Conservation (phyloP, 176 grass and related monocot genomes). For the bread wheat (Triticum aestivum) region IWGSC_CS_RefSeq_v2.1 NC_057794.1:234510521-234511020, state of each 20-base stretch:
- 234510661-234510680: slow-evolving; percentile 91
- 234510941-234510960: not conserved
- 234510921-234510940: not conserved
- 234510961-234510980: not conserved
- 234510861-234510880: not conserved
- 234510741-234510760: not conserved
- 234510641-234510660: slow-evolving; percentile 81
- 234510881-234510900: not conserved
- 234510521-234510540: not conserved
- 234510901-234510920: not conserved
- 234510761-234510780: not conserved
- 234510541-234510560: not conserved
- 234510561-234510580: not conserved
- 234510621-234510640: slow-evolving; percentile 95
- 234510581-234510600: not conserved
- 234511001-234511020: too few relatives aligned
- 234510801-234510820: not conserved
- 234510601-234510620: slow-evolving; percentile 36
- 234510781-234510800: not conserved
- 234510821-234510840: not conserved
- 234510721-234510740: not conserved
- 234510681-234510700: slow-evolving; percentile 49
- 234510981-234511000: too few relatives aligned
- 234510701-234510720: not conserved
- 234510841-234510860: not conserved